Conservation (phyloP, 495 filamentous ascomycete genomes). For the Penicillium manginii region DNA sequence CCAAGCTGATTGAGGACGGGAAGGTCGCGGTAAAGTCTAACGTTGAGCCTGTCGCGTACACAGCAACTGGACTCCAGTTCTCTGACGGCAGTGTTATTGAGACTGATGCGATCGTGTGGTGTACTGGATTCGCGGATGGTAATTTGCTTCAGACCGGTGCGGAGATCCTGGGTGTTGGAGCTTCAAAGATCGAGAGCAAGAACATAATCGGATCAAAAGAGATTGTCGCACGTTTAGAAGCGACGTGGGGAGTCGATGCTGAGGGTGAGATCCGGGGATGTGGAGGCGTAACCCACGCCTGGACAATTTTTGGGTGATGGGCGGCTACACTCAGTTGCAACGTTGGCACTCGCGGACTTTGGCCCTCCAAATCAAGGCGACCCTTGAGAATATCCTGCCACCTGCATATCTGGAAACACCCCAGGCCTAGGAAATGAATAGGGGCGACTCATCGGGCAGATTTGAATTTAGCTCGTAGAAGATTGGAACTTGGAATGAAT, state of each 20-base stretch:
- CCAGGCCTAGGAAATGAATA: too few species aligned
- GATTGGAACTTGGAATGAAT: too few species aligned
- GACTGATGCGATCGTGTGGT: conserved; percentile 43
- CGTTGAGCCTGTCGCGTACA: conserved; percentile 32
- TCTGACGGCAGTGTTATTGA: conserved; percentile 37
- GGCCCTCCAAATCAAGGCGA: conserved; percentile 39
- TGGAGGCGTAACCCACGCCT: conserved; percentile 37
- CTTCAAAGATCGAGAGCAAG: not conserved
- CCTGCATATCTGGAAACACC: conserved; percentile 27
- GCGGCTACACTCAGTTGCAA: conserved; percentile 37
- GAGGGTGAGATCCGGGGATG: conserved; percentile 45
- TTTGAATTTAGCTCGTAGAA: too few species aligned
- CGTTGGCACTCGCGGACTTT: conserved; percentile 41
- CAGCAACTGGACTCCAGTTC: conserved; percentile 34
- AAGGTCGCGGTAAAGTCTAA: conserved; percentile 33
- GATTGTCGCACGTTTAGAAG: conserved; percentile 37
- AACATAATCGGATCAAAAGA: conserved; percentile 21
- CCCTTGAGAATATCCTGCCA: conserved; percentile 27
- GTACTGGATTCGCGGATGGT: conserved; percentile 38
- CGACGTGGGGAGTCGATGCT: conserved; percentile 40
- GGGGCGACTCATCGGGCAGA: too few species aligned
- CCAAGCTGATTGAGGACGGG: conserved; percentile 33
- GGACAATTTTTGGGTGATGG: conserved; percentile 42
- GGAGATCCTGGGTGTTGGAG: conserved; percentile 28
- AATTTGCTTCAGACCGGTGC: conserved; percentile 28